These are phyloP conservation scores for Aspergillus tubingensis DNA, from an alignment of 2,329 filamentous ascomycete species.

Conservation along the genomic window DNA sequence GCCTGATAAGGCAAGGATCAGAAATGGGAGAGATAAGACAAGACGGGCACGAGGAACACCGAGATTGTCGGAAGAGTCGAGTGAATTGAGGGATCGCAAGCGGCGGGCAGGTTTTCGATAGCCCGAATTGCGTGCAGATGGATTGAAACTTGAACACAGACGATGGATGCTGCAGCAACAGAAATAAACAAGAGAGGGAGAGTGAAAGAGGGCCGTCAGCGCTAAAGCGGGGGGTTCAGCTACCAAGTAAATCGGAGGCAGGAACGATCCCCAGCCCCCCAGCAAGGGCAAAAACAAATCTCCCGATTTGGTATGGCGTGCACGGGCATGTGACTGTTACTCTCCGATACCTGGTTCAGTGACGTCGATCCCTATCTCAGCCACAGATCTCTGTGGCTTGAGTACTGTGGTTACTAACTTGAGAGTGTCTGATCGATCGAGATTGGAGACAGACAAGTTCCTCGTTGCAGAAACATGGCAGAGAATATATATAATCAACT, in stretches of 20 bases:
- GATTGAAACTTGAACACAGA: background rate
- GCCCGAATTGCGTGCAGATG: background rate
- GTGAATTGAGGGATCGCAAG: background rate
- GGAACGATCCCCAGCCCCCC: conserved; percentile 25
- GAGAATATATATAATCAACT: too few species aligned
- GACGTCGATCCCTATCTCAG: conserved; percentile 25
- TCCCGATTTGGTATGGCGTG: conserved; percentile 38
- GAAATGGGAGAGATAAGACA: background rate
- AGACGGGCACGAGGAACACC: background rate
- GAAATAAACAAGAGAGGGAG: conserved; percentile 2
- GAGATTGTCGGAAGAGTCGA: background rate
- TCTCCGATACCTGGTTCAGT: conserved; percentile 18
- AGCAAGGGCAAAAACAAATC: conserved; percentile 41
- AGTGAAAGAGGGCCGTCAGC: conserved; percentile 6
- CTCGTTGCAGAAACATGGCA: background rate
- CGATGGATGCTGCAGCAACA: conserved; percentile 4
- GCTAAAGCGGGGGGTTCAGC: conserved; percentile 8
- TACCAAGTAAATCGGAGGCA: conserved; percentile 20
- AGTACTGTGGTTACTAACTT: too few species aligned
- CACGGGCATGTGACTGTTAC: conserved; percentile 27
- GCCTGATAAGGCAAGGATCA: background rate
- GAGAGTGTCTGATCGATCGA: background rate
- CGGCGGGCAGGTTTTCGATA: background rate
- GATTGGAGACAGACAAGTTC: background rate
- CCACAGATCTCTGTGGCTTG: conserved; percentile 8